Evolutionary conservation across 2,329 filamentous ascomycete genomes (phyloP), one percentile per base, ranked within the genome.

Genomic region (Alternaria hordeiaustralica): DNA sequence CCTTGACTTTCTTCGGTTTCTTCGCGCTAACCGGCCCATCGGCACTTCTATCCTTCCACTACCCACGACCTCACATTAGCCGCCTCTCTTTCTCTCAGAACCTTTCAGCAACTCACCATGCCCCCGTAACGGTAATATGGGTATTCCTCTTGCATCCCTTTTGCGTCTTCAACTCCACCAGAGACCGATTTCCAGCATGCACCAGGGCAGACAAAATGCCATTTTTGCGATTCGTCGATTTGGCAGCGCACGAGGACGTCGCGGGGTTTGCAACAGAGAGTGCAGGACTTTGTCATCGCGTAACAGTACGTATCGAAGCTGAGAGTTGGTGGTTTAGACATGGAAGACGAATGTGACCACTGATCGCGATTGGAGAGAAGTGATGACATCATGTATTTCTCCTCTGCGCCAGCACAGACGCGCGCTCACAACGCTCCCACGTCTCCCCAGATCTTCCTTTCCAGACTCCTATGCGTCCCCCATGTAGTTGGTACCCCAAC

Each of bases 141-240:
- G 57, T 55, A 72, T 30, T 61, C 26, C 0, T 64, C 69, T 44
- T 70, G 55, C 12, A 74, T 20, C 1, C 71, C 71, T 21, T 64
- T 62, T 5, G 71, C 82, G 66, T 84, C 82, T 41, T 81, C 78
- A 2, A 80, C 73, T 7, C 82, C 82, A n/a, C 82, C 82, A 2
- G 79, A 81, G 1, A 83, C 81, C 3, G 72, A 69, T 30, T 74
- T 75, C 82, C 82, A 84, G 72, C 82, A 84, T 15, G 71, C 65
- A 5, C 81, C 80, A 0, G 81, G 78, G 63, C 82, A 83, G 9
- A 84, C 76, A 56, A 84, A 81, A 65, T 83, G 76, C 82, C 82
- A 84, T 61, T 70, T 76, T 5, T 60, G 65, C 2, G 76, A 77
- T 1, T 73, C 68, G 67, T 84, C 81, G 59, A 81, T 80, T 62